Evolutionary conservation across 371 early-diverging fungal genomes (phyloP), one percentile per base, ranked within the genome.

Genomic region (Pancytospora epiphaga): DNA sequence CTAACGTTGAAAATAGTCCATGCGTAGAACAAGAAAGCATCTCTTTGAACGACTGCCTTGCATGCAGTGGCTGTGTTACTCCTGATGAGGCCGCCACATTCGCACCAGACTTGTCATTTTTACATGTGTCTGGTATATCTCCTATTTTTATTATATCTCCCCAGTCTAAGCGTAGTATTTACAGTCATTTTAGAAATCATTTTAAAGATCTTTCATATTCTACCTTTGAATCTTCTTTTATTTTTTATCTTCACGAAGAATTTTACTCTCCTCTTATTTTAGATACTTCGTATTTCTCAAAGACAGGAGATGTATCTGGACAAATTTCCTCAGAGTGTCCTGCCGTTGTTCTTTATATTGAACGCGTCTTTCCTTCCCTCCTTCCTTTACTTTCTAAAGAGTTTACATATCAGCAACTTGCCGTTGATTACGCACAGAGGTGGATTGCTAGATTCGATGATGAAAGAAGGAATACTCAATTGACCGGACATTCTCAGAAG

Each of bases 11-110:
- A 70, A 69, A 74, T 74, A 29, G 70, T 69, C 76, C 76, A 70
- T 54, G 66, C 68, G 49, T 65, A 37, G 50, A 50, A 22, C 65
- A 62, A 63, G 33, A 49, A 18, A 50, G 1, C 9, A 54, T 73
- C 12, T 62, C 62, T 22, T 33, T 78, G 37, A 57, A 57, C 19
- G 78, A 78, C 52, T 78, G 78, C 40, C 62, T 78, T 27, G 78
- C 78, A 32, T 78, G 78, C 58, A 73, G 74, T n/a, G 72, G 76
- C 3, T 78, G 78, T 54, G 51, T 75, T 39, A 38, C 78, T 29
- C 36, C 56, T 34, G 69, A 74, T 39, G 77, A 76, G 50, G 37
- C 12, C 15, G 66, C n/a, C 3, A 38, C 25, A 2, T 69, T 69
- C 51, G 19, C 63, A 0, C 27, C 1, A 18, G 64, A 77, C 36